Conservation (phyloP, 2,329 filamentous ascomycete genomes). For the Aspergillus aculeatus region DNA sequence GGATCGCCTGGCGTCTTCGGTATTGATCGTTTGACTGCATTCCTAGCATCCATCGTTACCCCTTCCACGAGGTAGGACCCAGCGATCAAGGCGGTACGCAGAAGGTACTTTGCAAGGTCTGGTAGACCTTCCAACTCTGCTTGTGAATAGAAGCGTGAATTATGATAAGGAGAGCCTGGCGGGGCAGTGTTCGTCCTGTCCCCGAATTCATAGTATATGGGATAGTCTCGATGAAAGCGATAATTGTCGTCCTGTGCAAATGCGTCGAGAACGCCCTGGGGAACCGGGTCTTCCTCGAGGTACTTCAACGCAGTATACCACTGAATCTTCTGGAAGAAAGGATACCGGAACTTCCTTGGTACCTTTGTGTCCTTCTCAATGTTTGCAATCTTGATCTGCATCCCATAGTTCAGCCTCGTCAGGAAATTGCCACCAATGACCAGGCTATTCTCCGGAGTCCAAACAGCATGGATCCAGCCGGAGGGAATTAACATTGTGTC, state of each 20-base stretch:
- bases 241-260: constrained; percentile 56
- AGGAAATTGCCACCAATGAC: constrained; percentile 72
- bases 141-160: constrained; percentile 62
- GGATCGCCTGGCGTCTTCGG: constrained; percentile 63
- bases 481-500: constrained; percentile 71
- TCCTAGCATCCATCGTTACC: constrained; percentile 57
- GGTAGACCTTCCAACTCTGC: constrained; percentile 61
- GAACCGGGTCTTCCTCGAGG: constrained; percentile 63
- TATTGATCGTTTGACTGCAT: constrained; percentile 62
- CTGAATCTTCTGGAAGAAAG: constrained; percentile 68
- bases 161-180: constrained; percentile 54
- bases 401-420: constrained; percentile 63
- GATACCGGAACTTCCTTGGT: constrained; percentile 64
- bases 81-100: constrained; percentile 62
- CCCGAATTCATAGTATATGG: constrained; percentile 60
- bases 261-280: constrained; percentile 53
- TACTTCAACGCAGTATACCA: constrained; percentile 67
- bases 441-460: constrained; percentile 67
- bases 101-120: constrained; percentile 60
- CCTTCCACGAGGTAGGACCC: constrained; percentile 59
- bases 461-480: constrained; percentile 70
- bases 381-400: constrained; percentile 65
- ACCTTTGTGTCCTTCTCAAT: constrained; percentile 68
- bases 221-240: constrained; percentile 54
- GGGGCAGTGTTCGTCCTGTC: constrained; percentile 53